Evolutionary conservation across 148 eudicot species (phyloP).

Genomic region (Chenopodium suecicum): DNA sequence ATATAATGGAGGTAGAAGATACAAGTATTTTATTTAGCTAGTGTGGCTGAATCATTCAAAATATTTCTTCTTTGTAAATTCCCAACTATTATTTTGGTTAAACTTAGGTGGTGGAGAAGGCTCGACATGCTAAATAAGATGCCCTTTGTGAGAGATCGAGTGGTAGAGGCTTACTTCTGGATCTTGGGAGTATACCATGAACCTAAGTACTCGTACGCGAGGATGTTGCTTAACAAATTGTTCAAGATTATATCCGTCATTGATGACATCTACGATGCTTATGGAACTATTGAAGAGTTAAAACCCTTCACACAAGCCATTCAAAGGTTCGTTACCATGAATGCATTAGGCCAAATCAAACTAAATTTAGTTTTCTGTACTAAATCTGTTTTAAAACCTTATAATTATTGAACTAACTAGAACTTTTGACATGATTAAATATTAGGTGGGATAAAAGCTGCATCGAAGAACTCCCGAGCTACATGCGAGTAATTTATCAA

Average conservation of each 20-base stretch:
- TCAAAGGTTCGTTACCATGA: conserved; percentile 29
- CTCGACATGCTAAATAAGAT: conserved; percentile 17
- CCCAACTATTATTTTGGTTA: too few relatives aligned
- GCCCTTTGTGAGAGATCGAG: conserved; percentile 40
- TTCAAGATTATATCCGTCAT: conserved; percentile 20
- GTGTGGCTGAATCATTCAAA: too few relatives aligned
- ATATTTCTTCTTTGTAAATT: too few relatives aligned
- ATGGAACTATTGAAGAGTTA: conserved; percentile 37
- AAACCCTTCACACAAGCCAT: conserved; percentile 34
- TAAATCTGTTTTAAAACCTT: too few relatives aligned
- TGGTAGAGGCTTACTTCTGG: conserved; percentile 46
- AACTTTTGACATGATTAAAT: too few relatives aligned
- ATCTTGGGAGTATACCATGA: conserved; percentile 27
- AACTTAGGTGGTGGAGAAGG: conserved; percentile 47
- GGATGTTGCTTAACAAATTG: conserved; percentile 20
- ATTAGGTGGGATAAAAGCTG: not conserved
- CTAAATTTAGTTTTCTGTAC: too few relatives aligned
- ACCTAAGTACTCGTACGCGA: conserved; percentile 32
- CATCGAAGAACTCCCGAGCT: not conserved
- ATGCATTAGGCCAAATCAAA: too few relatives aligned
- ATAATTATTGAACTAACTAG: too few relatives aligned
- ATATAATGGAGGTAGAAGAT: too few relatives aligned
- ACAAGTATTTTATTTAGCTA: too few relatives aligned
- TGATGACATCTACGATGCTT: conserved; percentile 43
- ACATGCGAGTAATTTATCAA: too few relatives aligned